Conservation (phyloP, 805 yeast species). For the Candida takata region DNA sequence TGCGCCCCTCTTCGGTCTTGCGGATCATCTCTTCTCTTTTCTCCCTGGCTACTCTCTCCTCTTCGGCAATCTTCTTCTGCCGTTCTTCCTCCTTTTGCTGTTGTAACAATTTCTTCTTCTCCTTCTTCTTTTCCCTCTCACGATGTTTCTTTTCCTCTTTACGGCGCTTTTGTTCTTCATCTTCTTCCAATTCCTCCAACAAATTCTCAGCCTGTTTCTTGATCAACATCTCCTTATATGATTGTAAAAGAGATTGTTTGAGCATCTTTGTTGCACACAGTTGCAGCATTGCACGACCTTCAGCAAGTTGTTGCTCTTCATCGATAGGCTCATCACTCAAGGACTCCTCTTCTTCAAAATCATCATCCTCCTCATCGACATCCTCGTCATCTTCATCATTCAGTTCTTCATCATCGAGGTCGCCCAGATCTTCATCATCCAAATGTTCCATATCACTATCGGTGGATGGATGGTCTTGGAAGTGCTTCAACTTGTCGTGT, state of each 20-base stretch:
- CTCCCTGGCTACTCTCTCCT: slow-evolving; percentile 31
- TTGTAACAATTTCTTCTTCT: slow-evolving; percentile 58
- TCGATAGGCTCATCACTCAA: slow-evolving; percentile 32
- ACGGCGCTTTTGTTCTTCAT: slow-evolving; percentile 55
- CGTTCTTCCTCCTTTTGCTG: slow-evolving; percentile 48
- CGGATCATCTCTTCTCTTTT: slow-evolving; percentile 32
- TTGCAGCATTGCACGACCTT: slow-evolving; percentile 74
- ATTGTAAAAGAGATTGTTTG: slow-evolving; percentile 63
- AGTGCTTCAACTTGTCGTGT: slow-evolving; percentile 9
- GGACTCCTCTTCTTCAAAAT: slow-evolving; percentile 35
- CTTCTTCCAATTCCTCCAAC: slow-evolving; percentile 64
- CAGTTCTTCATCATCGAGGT: slow-evolving; percentile 9
- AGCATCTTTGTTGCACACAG: slow-evolving; percentile 73
- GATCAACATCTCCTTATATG: slow-evolving; percentile 75
- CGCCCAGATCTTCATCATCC: slow-evolving; percentile 32
- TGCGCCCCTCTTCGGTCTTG: slow-evolving; percentile 36
- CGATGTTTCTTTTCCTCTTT: slow-evolving; percentile 55
- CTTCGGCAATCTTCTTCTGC: slow-evolving; percentile 35
- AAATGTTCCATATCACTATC: slow-evolving; percentile 29
- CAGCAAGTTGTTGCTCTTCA: slow-evolving; percentile 63
- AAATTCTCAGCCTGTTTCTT: slow-evolving; percentile 60
- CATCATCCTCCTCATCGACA: slow-evolving; percentile 32
- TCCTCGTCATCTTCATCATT: slow-evolving; percentile 18
- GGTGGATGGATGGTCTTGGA: slow-evolving; percentile 15
- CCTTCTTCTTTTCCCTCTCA: slow-evolving; percentile 58